Evolutionary conservation across 2,329 filamentous ascomycete species (phyloP), one percentile per base, ranked within the genome.

Genomic region (Claviceps africana): DNA sequence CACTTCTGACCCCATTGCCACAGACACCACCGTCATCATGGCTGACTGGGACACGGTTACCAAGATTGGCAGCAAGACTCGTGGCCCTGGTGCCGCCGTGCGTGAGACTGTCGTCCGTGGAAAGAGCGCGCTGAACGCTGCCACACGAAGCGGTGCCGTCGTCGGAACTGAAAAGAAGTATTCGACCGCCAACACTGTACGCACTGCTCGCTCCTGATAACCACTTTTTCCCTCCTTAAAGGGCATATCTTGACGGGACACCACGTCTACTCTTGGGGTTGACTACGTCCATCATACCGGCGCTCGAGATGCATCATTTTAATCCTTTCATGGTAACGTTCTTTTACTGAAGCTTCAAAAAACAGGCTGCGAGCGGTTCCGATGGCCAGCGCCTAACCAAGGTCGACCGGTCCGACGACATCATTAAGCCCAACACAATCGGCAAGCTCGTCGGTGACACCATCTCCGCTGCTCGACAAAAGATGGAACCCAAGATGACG

Each of bases 351-450:
- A 50, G 48, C 22, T 50, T 28, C 7, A 15, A 22, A 28, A 15
- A 30, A 49, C 39, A 70, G 67, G 31, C 56, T 19, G 57, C 59
- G 19, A 54, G 57, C 25, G 56, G 59, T 51, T 61, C 61, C 59
- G 91, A 97, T 72, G 93, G 93, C 61, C 93, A 98, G 74, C 90
- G 88, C 67, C 78, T 97, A 59, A 97, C 93, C 60, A 96, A 97
- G 77, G 90, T 98, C 70, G 93, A 97, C 77, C 90, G 91, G 61
- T 84, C 83, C 67, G 90, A 97, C 76, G 93, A 96, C 68, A 95
- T 96, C 72, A 85, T 97, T 72, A 95, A 95, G 76, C 90, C 89
- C 65, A 95, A 95, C 75, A 94, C 88, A 47, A 77, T 96, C 54
- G 88, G 89, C 66, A 77, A 78, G 64, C 76, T 79, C 53, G 88